Conservation (phyloP, 2,329 filamentous ascomycete species). For the Aspergillus eucalypticola region DNA sequence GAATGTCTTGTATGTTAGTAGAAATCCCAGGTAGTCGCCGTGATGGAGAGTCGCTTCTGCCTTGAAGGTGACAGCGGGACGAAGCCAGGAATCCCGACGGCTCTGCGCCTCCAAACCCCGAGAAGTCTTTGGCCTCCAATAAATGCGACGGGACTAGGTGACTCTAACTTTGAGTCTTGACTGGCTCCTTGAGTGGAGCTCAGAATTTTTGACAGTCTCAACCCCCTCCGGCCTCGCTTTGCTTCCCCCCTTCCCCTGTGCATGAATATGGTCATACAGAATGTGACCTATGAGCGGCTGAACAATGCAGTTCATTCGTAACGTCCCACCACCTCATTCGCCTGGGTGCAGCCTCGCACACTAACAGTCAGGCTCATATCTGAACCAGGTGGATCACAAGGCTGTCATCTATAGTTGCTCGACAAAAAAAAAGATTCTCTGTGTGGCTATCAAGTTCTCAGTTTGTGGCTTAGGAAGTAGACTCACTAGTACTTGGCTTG, state of each 20-base stretch:
- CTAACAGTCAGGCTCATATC: neutral
- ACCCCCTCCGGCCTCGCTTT: neutral
- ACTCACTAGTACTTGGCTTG: neutral
- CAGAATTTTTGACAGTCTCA: neutral
- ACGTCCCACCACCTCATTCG: neutral
- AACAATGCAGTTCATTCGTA: neutral
- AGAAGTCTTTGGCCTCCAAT: neutral
- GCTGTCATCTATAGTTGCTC: neutral
- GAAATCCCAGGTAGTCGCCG: neutral
- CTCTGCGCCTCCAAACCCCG: conserved; percentile 3
- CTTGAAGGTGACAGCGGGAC: neutral
- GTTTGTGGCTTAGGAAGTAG: neutral
- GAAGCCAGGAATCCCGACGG: conserved; percentile 9
- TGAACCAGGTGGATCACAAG: neutral
- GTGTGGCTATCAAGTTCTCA: neutral
- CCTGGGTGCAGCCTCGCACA: neutral
- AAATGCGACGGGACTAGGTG: neutral
- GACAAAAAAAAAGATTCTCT: neutral
- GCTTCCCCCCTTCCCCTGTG: neutral
- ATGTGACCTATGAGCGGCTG: neutral
- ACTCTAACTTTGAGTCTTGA: neutral
- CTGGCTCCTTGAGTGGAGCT: neutral
- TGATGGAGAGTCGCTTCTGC: neutral
- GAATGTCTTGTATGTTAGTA: neutral
- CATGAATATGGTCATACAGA: neutral